Percentiles rank a stretch among this genome's conserved stretches.
Conservation (phyloP, 768 basidiomycete genomes). For the Leccinum olivaceopallidum region DNA sequence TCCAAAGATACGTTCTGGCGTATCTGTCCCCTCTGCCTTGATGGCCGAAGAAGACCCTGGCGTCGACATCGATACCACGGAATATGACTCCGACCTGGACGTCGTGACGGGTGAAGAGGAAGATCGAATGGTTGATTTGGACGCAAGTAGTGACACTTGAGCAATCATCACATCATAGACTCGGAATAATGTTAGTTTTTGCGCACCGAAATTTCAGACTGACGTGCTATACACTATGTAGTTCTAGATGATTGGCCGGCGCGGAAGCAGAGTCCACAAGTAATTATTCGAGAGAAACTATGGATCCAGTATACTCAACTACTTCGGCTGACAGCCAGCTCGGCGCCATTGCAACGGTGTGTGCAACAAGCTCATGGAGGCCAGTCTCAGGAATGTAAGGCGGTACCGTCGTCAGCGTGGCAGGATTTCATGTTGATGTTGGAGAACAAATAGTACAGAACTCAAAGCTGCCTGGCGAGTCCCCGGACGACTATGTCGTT, state of each 20-base stretch:
- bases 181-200: not conserved
- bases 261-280: not conserved
- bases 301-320: no score
- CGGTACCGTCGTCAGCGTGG: no score
- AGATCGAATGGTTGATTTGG: conserved; percentile 23
- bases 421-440: no score
- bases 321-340: no score
- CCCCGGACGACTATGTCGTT: no score
- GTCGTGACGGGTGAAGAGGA: conserved; percentile 9
- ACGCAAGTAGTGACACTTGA: conserved; percentile 23
- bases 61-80: not conserved
- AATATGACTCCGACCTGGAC: conserved; percentile 16
- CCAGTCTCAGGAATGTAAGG: no score
- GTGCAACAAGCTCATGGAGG: no score
- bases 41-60: conserved; percentile 16
- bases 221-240: not conserved
- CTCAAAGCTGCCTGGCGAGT: no score
- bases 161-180: not conserved
- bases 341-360: no score
- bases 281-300: no score
- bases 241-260: not conserved
- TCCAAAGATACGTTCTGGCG: conserved; percentile 61
- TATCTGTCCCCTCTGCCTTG: conserved; percentile 38
- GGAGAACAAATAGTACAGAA: no score
- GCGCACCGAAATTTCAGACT: not conserved